A percentile compares a stretch with the other conserved stretches of the same genome.
These are phyloP conservation scores for Garcia nutans DNA, from an alignment of 345 rosid genomes.

Conservation along the genomic window DNA sequence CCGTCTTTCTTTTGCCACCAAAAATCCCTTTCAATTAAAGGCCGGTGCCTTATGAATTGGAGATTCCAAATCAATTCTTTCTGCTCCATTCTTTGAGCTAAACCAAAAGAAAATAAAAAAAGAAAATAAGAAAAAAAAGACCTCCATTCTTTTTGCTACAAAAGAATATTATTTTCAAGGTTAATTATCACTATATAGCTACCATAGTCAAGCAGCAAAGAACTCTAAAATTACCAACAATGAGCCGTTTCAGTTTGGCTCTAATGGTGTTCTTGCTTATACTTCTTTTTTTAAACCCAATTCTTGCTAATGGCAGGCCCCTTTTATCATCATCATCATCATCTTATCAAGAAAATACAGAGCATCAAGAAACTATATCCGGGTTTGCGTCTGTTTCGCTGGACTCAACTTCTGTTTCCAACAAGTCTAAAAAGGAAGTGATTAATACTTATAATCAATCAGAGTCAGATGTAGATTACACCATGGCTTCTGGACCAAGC, in stretches of 20 bases:
- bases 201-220: background rate
- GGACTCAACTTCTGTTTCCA: constrained; percentile 12
- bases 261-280: constrained; percentile 34
- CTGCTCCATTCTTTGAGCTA: constrained; percentile 29
- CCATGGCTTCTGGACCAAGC: constrained; percentile 72
- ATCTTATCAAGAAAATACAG: constrained; percentile 7
- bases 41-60: constrained; percentile 37
- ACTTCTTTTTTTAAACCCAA: constrained; percentile 33
- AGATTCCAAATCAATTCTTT: constrained; percentile 45
- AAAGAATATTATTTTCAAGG: constrained; percentile 23
- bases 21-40: constrained; percentile 24
- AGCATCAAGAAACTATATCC: constrained; percentile 13
- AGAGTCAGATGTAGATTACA: constrained; percentile 26
- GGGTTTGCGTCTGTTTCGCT: constrained; percentile 18
- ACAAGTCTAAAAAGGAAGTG: background rate
- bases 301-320: constrained; percentile 37
- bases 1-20: constrained; percentile 43
- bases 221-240: constrained; percentile 12
- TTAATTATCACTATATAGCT: background rate
- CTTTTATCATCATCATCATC: constrained; percentile 14
- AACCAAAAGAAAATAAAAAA: background rate
- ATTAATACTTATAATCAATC: background rate
- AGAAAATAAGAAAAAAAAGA: background rate
- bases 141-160: constrained; percentile 37
- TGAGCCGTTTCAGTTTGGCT: constrained; percentile 39